Evolutionary conservation across 257 asterid species (phyloP).

Genomic region (Solanum chilense): DNA sequence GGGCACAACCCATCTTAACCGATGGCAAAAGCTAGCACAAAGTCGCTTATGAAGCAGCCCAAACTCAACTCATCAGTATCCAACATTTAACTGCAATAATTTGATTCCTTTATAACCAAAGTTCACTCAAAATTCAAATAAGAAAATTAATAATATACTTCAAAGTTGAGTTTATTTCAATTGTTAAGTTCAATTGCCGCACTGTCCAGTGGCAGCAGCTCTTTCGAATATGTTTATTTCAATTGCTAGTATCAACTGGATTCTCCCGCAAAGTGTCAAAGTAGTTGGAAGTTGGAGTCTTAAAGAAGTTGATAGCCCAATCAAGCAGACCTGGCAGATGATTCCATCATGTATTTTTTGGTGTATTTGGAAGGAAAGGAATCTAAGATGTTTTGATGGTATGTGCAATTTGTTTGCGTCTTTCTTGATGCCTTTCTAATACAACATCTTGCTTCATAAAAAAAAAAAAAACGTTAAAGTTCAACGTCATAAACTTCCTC

Average conservation of each 20-base stretch:
- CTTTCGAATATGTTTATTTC: neutral
- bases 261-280: neutral
- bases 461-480: neutral
- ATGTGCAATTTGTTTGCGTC: neutral
- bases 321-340: neutral
- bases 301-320: neutral
- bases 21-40: neutral
- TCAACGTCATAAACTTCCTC: neutral
- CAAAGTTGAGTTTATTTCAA: neutral
- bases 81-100: neutral
- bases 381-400: neutral
- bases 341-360: neutral
- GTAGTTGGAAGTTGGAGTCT: neutral
- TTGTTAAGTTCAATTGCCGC: neutral
- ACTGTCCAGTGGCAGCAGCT: neutral
- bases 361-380: neutral
- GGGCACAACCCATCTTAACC: neutral
- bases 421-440: neutral
- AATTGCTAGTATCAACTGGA: neutral
- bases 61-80: neutral
- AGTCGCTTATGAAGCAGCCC: neutral
- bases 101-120: neutral
- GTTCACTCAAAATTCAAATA: neutral
- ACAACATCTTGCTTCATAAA: neutral
- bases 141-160: neutral